Base-by-base conservation (phyloP, 2,329 filamentous ascomycete genomes). In the Lecanoromycetidae sp. region DNA sequence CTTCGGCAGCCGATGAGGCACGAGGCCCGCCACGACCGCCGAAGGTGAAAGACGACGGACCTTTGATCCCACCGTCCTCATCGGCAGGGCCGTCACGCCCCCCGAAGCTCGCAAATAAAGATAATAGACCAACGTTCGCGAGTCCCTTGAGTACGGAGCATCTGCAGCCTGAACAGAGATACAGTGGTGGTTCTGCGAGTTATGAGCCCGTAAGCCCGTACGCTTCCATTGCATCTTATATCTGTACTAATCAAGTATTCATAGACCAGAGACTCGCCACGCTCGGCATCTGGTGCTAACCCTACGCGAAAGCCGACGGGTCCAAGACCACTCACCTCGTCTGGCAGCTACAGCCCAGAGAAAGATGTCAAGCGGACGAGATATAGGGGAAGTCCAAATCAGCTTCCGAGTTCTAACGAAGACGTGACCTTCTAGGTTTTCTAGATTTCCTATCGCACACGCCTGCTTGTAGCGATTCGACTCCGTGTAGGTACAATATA, bases 31-130 rank as follows among this genome's bases (percentile, higher is more conserved):
- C 72, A 12, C 66, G 73, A 38, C 68, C 71, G n/a, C 69, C 72
- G 13, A 76, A 76, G 57, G 60, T 74, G 49, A 65, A 65, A 47
- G 74, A 79, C 48, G 71, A 77, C 19, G 76, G 75, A 0, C 77
- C 77, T 5, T 63, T 81, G 37, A 63, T 81, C 19, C 77, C 77
- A 12, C 69, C 70, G n/a, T n/a, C n/a, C n/a, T n/a, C n/a, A n/a
- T n/a, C n/a, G n/a, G n/a, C n/a, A 37, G 65, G 68, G 29, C 63
- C 67, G 7, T 61, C 63, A 22, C 65, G 69, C 32, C 63, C 67
- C 3, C 62, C 63, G 23, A 71, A 67, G 54, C 38, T 57, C 20
- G 45, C 52, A 19, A 55, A 60, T 62, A 43, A 44, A 17, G 40
- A 48, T 8, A 47, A 17, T n/a, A 49, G 43, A 32, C 50, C 50